Percentiles rank a stretch among this genome's conserved stretches.
Evolutionary conservation across 106 monocot genomes (phyloP).

Genomic region (Dendrobium nobile): DNA sequence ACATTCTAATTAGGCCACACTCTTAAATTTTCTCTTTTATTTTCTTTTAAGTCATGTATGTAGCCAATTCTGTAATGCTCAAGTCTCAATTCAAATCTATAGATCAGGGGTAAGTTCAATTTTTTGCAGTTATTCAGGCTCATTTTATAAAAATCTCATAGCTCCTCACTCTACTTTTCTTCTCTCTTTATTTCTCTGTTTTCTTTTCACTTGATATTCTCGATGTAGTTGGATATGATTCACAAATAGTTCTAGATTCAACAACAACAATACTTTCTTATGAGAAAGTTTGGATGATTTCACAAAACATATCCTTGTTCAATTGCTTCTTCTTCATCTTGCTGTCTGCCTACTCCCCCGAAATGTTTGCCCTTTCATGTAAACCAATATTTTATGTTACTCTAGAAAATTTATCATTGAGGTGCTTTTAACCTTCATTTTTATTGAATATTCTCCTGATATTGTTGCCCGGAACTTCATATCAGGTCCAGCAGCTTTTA

Average conservation of each 20-base stretch:
- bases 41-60: no score
- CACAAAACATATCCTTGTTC: neutral
- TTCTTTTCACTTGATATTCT: no score
- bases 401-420: neutral
- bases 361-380: neutral
- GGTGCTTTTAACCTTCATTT: neutral
- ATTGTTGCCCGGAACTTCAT: constrained; percentile 5
- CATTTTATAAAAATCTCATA: no score
- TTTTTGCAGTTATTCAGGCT: no score
- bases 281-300: neutral
- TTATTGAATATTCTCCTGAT: neutral
- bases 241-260: neutral
- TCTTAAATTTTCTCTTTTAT: no score
- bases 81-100: no score
- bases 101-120: no score
- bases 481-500: constrained; percentile 93
- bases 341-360: neutral
- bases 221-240: no score
- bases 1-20: no score
- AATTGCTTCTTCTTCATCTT: neutral
- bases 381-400: neutral
- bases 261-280: neutral
- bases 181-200: no score
- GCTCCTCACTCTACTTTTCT: no score
- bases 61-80: no score